These are phyloP conservation scores for Apiosordaria backusii DNA, from an alignment of 495 filamentous ascomycete genomes.

Conservation along the genomic window DNA sequence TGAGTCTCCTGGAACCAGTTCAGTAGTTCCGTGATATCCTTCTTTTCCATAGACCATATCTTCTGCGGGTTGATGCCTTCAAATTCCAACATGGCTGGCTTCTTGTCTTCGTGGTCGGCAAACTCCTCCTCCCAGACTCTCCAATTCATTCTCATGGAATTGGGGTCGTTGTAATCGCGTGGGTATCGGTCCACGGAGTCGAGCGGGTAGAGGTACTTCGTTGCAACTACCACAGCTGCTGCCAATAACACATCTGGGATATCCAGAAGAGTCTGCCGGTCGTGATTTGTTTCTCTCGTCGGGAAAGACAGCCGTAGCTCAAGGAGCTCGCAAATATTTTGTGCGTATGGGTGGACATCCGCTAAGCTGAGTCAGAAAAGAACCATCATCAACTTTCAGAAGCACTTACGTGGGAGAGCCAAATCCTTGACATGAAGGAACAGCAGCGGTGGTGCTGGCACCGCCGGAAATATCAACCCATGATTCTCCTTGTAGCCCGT, in stretches of 20 bases:
- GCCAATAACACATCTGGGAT: constrained; percentile 73
- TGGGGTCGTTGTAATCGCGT: constrained; percentile 53
- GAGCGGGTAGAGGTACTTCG: constrained; percentile 76
- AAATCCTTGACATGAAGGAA: constrained; percentile 69
- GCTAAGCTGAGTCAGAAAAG: constrained; percentile 39
- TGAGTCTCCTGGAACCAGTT: constrained; percentile 83
- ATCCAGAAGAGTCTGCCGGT: constrained; percentile 32
- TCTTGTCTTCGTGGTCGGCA: constrained; percentile 28
- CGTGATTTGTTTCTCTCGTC: constrained; percentile 5
- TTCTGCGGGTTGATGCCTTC: constrained; percentile 60
- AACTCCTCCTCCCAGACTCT: constrained; percentile 60
- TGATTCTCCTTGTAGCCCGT: constrained; percentile 64
- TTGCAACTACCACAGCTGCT: constrained; percentile 67
- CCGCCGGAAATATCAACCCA: constrained; percentile 63
- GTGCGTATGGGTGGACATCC: constrained; percentile 63
- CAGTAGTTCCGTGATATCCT: constrained; percentile 76
- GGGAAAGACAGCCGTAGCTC: constrained; percentile 57
- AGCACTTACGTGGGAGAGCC: constrained; percentile 68
- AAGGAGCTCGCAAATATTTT: constrained; percentile 56
- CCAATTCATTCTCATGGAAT: constrained; percentile 67
- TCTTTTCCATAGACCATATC: constrained; percentile 61
- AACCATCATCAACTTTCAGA: not conserved
- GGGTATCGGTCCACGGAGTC: constrained; percentile 60
- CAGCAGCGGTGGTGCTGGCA: constrained; percentile 65
- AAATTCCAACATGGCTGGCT: constrained; percentile 20